Conservation (phyloP, 2,329 filamentous ascomycete genomes). For the Xylariomycetidae sp. region DNA sequence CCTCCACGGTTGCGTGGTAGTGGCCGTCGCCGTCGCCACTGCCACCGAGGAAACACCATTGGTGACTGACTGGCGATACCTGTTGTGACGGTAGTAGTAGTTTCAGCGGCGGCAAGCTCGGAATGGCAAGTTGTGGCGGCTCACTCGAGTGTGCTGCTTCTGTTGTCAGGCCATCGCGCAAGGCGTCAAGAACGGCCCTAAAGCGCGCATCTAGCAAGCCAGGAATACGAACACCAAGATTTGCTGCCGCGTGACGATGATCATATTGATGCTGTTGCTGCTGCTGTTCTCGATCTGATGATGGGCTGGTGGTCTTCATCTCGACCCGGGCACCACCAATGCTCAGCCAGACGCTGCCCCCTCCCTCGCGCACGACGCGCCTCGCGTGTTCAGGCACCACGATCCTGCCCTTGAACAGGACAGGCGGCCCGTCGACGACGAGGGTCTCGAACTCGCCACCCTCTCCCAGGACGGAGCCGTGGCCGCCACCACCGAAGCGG, state of each 20-base stretch:
- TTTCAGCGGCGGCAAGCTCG: conserved; percentile 3
- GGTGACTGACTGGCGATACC: conserved; percentile 11
- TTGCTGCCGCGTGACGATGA: conserved; percentile 5
- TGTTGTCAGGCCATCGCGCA: conserved; percentile 15
- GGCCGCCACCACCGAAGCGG: conserved; percentile 61
- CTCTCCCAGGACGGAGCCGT: conserved; percentile 78
- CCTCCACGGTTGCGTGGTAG: conserved; percentile 31
- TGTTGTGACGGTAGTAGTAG: conserved; percentile 8
- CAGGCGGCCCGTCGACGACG: conserved; percentile 71
- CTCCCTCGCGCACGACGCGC: conserved; percentile 59
- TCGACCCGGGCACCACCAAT: conserved; percentile 54
- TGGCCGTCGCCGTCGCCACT: conserved; percentile 12
- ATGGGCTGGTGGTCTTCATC: conserved; percentile 30
- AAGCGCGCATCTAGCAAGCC: conserved; percentile 63
- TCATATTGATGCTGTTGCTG: conserved; percentile 5
- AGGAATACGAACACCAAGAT: conserved; percentile 50
- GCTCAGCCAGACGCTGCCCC: conserved; percentile 70
- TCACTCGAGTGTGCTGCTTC: background rate
- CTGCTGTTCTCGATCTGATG: no score
- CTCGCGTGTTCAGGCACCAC: conserved; percentile 51
- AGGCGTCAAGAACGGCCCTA: conserved; percentile 31
- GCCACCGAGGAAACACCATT: conserved; percentile 36
- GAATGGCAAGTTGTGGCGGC: conserved; percentile 3
- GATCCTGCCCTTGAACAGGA: conserved; percentile 70
- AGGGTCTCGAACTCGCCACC: conserved; percentile 96